phyloP scores from a whole-genome alignment of 495 filamentous ascomycete species.

The Talaromyces stipitatus region DNA sequence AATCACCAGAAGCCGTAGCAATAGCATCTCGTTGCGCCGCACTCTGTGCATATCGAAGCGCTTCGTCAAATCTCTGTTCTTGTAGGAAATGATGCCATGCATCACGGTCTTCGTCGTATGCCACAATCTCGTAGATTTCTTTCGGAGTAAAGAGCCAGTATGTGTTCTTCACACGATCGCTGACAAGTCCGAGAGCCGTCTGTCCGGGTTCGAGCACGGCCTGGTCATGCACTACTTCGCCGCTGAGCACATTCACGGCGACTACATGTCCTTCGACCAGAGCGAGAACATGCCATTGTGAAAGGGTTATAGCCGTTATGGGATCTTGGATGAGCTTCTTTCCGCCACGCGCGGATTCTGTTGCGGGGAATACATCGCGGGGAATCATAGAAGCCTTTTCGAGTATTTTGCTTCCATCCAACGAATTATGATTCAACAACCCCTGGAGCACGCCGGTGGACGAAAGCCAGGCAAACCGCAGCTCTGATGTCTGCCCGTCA shows the following conservation, averaged over 20 bases:
- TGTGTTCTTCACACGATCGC: conserved; percentile 87
- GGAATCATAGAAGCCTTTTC: conserved; percentile 69
- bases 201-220: conserved; percentile 75
- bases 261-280: conserved; percentile 75
- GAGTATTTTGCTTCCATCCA: conserved; percentile 46
- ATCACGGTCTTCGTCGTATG: conserved; percentile 83
- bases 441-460: conserved; percentile 85
- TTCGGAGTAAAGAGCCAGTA: conserved; percentile 90
- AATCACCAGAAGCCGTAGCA: conserved; percentile 82
- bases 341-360: conserved; percentile 56
- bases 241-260: conserved; percentile 77
- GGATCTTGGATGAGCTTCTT: conserved; percentile 57
- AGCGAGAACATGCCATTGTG: conserved; percentile 87
- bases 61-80: conserved; percentile 77
- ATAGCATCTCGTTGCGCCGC: conserved; percentile 78
- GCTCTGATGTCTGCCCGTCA: conserved; percentile 48
- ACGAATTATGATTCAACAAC: conserved; percentile 46
- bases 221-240: conserved; percentile 78
- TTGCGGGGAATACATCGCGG: conserved; percentile 59
- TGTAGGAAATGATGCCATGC: conserved; percentile 88
- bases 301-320: conserved; percentile 73
- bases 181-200: conserved; percentile 67
- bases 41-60: conserved; percentile 68
- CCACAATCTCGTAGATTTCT: conserved; percentile 89
- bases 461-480: conserved; percentile 84